A percentile compares a stretch with the other conserved stretches of the same genome.
These are phyloP conservation scores for Astrocystis sublimbata DNA, from an alignment of 495 filamentous ascomycete genomes.

Conservation along the genomic window DNA sequence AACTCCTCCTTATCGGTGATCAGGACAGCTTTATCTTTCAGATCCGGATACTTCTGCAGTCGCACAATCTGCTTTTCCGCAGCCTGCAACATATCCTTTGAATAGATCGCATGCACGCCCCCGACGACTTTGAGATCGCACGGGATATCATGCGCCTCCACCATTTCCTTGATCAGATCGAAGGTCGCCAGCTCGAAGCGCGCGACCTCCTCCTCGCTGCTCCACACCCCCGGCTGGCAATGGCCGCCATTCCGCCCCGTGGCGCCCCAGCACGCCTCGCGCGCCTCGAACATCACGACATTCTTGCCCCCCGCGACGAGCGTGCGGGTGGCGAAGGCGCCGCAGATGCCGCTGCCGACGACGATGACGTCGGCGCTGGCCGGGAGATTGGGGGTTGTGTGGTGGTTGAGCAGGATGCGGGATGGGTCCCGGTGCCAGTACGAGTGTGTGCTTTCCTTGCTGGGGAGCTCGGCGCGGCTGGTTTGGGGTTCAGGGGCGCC, in stretches of 20 bases:
- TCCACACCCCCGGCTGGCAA: conserved; percentile 65
- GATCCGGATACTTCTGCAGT: conserved; percentile 53
- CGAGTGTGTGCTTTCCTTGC: conserved; percentile 58
- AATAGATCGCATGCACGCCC: conserved; percentile 57
- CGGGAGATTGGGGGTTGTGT: conserved; percentile 62
- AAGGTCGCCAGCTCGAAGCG: conserved; percentile 66
- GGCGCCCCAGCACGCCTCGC: conserved; percentile 75
- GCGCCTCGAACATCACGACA: conserved; percentile 73
- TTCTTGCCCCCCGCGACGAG: conserved; percentile 38
- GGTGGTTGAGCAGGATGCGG: conserved; percentile 56
- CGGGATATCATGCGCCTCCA: conserved; percentile 53
- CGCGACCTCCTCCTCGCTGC: conserved; percentile 49
- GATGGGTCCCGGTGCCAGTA: conserved; percentile 73
- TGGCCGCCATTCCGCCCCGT: conserved; percentile 82
- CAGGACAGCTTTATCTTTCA: conserved; percentile 39
- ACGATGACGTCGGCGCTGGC: conserved; percentile 63
- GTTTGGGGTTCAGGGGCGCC: not conserved
- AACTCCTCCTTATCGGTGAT: conserved; percentile 25
- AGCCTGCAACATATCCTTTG: conserved; percentile 44
- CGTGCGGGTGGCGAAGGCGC: conserved; percentile 62
- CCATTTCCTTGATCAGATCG: conserved; percentile 50
- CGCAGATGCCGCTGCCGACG: conserved; percentile 71
- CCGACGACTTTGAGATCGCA: conserved; percentile 61
- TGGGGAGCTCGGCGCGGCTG: conserved; percentile 42
- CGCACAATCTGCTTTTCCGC: conserved; percentile 43